These are phyloP conservation scores for Chlamydomonas sphaeroides DNA, from an alignment of 139 green algal genomes.

Conservation along the genomic window DNA sequence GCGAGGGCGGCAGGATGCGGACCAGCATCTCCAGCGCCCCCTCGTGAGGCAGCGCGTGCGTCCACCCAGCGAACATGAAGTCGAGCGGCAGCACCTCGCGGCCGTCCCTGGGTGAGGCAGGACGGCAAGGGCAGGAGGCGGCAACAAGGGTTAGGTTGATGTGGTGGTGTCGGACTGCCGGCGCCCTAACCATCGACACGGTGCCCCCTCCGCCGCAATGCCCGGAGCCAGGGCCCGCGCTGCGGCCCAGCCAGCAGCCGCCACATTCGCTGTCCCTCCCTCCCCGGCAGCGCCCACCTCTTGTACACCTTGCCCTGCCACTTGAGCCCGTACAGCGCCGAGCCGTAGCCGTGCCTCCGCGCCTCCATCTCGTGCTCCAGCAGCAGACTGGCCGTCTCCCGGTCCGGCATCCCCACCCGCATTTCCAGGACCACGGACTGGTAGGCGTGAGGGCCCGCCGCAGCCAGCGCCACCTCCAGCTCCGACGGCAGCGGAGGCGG, in stretches of 20 bases:
- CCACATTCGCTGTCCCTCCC: neutral
- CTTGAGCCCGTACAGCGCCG: constrained; percentile 5
- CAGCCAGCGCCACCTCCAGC: neutral
- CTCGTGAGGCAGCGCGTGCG: constrained; percentile 10
- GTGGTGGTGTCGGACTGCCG: too few relatives aligned
- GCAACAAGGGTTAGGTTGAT: too few relatives aligned
- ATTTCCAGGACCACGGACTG: neutral
- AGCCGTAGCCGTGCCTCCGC: constrained; percentile 13
- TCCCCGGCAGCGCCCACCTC: neutral
- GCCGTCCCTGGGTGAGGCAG: constrained; percentile 25
- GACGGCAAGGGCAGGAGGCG: too few relatives aligned
- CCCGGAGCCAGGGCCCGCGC: neutral
- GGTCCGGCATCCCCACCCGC: neutral
- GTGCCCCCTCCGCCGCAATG: too few relatives aligned
- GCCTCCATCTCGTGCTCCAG: constrained; percentile 38
- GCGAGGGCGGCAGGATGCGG: neutral
- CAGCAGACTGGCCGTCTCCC: constrained; percentile 5
- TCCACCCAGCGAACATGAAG: constrained; percentile 26
- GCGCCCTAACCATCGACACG: too few relatives aligned
- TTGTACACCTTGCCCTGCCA: constrained; percentile 25
- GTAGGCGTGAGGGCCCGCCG: neutral
- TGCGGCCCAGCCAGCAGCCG: neutral
- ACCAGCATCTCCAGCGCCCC: constrained; percentile 20
- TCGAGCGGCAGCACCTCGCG: constrained; percentile 20
- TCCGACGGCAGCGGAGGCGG: too few relatives aligned